A percentile compares a stretch with the other conserved stretches of the same genome.
Conservation (phyloP, 352 stramenopile genomes). For the Phytophthora cajani region DNA sequence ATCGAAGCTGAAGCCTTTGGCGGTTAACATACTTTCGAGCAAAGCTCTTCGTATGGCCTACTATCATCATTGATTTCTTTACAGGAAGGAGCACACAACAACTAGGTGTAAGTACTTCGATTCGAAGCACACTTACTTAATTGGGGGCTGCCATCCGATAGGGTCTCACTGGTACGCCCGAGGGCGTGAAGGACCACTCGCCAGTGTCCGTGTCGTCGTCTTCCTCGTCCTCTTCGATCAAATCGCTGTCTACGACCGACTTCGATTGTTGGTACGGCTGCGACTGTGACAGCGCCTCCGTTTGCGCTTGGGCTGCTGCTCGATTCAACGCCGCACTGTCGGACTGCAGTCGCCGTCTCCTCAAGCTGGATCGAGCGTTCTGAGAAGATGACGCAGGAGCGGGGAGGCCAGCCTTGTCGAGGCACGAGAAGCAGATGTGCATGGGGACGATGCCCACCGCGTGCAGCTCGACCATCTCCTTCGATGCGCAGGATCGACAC, state of each 20-base stretch:
- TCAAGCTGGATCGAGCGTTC: slow-evolving; percentile 8
- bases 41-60: not conserved
- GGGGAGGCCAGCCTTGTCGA: slow-evolving; percentile 34
- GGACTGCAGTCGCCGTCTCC: slow-evolving; percentile 33
- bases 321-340: slow-evolving; percentile 17
- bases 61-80: not conserved
- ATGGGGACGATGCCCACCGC: slow-evolving; percentile 49
- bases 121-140: not conserved
- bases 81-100: not conserved
- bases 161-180: slow-evolving; percentile 35
- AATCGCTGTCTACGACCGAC: slow-evolving; percentile 27
- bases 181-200: slow-evolving; percentile 44
- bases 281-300: slow-evolving; percentile 20
- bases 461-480: slow-evolving; percentile 47
- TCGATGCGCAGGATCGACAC: slow-evolving; percentile 41
- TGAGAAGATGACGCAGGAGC: slow-evolving; percentile 20
- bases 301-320: slow-evolving; percentile 5
- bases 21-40: not conserved
- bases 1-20: not conserved
- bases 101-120: slow-evolving; percentile 1
- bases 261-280: slow-evolving; percentile 18
- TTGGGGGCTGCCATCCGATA: slow-evolving; percentile 27
- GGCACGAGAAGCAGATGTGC: slow-evolving; percentile 48
- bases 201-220: slow-evolving; percentile 38
- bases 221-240: slow-evolving; percentile 36